Base-by-base conservation (phyloP, 768 basidiomycete species). In the Dendrothele bispora region DNA sequence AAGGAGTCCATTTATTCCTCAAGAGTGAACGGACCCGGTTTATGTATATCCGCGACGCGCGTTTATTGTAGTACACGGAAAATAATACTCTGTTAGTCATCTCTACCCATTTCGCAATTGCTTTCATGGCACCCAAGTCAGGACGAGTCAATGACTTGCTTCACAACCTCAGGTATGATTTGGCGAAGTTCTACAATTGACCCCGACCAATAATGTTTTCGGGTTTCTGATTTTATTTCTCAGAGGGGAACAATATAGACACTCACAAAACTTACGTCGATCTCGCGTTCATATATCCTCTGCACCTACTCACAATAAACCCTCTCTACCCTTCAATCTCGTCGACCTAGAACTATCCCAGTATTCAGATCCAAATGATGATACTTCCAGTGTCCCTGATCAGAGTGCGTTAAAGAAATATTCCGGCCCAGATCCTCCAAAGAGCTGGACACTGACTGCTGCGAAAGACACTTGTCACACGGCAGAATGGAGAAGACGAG, bases 1-100 rank as follows among this genome's bases (percentile, higher is more conserved):
- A 49, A 77, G 78, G 45, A 88, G 83, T 57, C 90, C 89, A n/a
- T 91, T 91, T 63, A 74, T 83, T 46, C 86, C 90, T 55, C 77
- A 76, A 61, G 88, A 88, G 63, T 80, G 70, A 65, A 58, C 61
- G 15, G 21, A 14, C 15, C 7, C 2, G 17, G 36, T 7, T 21
- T 34, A 14, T 34, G 32, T 34, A n/a, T n/a, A n/a, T n/a, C n/a
- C n/a, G n/a, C n/a, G n/a, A n/a, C n/a, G n/a, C n/a, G n/a, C n/a
- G n/a, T n/a, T n/a, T n/a, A n/a, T n/a, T n/a, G n/a, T n/a, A n/a
- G n/a, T n/a, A n/a, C n/a, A n/a, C n/a, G n/a, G n/a, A n/a, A n/a
- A n/a, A n/a, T n/a, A n/a, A n/a, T n/a, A n/a, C 6, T 6, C 36
- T 7, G 15, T 37, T 15, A 21, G 21, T n/a, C 7, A n/a, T 37